Evolutionary conservation across 2,329 filamentous ascomycete species (phyloP), one percentile per base, ranked within the genome.

Genomic region (Botrytis elliptica): DNA sequence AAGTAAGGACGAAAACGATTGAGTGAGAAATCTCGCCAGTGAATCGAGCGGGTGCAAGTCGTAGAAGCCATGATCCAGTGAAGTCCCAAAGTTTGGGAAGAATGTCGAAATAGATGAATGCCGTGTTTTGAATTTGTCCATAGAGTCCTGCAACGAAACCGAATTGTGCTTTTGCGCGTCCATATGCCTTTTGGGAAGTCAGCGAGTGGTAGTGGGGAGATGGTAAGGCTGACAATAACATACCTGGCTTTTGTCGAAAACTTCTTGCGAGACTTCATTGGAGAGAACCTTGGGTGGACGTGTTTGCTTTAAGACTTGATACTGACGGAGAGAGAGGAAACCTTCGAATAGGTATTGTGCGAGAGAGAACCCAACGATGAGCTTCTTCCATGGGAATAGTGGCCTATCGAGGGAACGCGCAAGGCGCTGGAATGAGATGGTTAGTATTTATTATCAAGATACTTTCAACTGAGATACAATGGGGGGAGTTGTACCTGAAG

Each of bases 351-450:
- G 85, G 83, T 93, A 98, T 82, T 99, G 94, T 75, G 92, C 94
- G 79, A 98, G 83, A 44, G 94, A 97, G 85, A 99, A 99, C 80
- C 94, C 93, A 79, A 98, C 89, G 80, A 99, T 95, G 79, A 99
- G 90, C 82, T 90, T 92, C 89, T 98, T 99, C 96, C 96, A 99
- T 72, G 96, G 95, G 85, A 98, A 97, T 81, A 93, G 87, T 74
- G 95, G 95, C 81, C 93, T 90, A 86, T 99, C 96, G 80, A 98
- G 91, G 83, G 92, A 91, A 83, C 89, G 90, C 81, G 94, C 93
- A 78, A 98, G 90, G 86, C 88, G 88, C 89, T 91, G 81, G 66
- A 72, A 66, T 57, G 25, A 42, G n/a, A 67, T 70, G 64, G 80
- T 75, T 79, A 78, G 70, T 74, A 70, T n/a, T 72, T 25, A 20